Base-by-base conservation (phyloP, 2,329 filamentous ascomycete species). In the Sporothrix globosa region DNA sequence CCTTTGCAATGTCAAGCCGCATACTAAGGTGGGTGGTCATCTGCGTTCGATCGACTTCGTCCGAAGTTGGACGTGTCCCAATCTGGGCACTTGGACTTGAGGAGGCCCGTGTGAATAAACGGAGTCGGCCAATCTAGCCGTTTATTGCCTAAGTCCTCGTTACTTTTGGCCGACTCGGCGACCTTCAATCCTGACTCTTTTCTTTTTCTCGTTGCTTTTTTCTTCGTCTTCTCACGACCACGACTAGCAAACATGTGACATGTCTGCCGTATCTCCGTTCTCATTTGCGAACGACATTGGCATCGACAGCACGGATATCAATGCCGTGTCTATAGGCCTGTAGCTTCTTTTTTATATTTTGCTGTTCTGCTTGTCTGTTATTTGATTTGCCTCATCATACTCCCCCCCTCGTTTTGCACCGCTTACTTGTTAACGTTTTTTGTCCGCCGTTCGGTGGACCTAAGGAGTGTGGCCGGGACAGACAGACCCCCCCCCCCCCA, bases 401-500 rank as follows among this genome's bases (percentile, higher is more conserved):
- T n/a, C n/a, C n/a, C n/a, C 24, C 30, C 41, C 52, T 70, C n/a
- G 30, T 63, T 27, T 30, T 68, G 11, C 50, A 11, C 10, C 9
- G 13, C 9, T n/a, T 53, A 34, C 34, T 6, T n/a, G 34, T 7
- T 34, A 2, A 34, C 34, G 34, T 53, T 24, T 30, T 50, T 65
- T 50, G 24, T 65, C 61, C 61, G 61, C 61, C 61, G 61, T 50
- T 65, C 61, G 61, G 61, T 65, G 44, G 61, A 34, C 44, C 24
- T 17, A n/a, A 19, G 41, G 39, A 21, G 58, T 63, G 58, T 41
- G 19, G 14, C 34, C 27, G 54, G 5, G 54, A 19, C 27, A 27
- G 27, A 34, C 34, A 34, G 34, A 6, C 3, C 34, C 34, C 34
- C 30, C n/a, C n/a, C n/a, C n/a, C n/a, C n/a, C n/a, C n/a, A n/a